phyloP scores from a whole-genome alignment of 2,329 filamentous ascomycete genomes.

The Diaporthe vaccinii region DNA sequence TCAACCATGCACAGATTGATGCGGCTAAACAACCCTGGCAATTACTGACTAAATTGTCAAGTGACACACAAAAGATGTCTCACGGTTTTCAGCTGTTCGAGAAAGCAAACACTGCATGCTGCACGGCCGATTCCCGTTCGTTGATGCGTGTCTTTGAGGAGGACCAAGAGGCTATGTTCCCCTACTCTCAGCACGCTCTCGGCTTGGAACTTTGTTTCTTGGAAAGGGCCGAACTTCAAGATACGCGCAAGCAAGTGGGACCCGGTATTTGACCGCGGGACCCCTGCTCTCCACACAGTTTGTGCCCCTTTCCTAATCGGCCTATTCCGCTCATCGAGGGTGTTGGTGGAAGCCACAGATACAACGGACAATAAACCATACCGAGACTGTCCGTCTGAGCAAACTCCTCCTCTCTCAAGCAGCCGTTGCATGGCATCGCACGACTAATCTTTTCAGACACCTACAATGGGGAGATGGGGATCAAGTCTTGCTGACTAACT shows the following conservation, averaged over 20 bases:
- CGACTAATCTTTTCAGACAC: background rate
- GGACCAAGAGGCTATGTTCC: too few species aligned
- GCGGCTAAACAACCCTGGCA: background rate
- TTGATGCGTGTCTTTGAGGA: too few species aligned
- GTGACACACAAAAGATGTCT: too few species aligned
- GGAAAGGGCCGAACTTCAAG: background rate
- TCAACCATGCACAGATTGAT: background rate
- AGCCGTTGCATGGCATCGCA: background rate
- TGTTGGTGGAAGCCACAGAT: background rate
- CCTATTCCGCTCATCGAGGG: background rate
- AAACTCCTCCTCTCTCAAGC: background rate
- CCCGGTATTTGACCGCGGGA: background rate
- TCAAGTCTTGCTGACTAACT: too few species aligned
- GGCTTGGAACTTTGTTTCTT: background rate
- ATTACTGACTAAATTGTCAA: too few species aligned
- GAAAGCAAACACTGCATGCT: background rate
- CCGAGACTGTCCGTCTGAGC: background rate
- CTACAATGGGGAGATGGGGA: too few species aligned
- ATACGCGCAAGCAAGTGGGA: slow-evolving; percentile 14
- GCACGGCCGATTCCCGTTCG: background rate
- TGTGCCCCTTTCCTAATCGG: background rate
- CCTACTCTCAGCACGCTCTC: background rate
- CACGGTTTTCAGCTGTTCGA: background rate
- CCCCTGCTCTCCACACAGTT: slow-evolving; percentile 9
- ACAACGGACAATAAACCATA: background rate